phyloP scores from a whole-genome alignment of 805 yeast genomes.

The Candida maris region DNA sequence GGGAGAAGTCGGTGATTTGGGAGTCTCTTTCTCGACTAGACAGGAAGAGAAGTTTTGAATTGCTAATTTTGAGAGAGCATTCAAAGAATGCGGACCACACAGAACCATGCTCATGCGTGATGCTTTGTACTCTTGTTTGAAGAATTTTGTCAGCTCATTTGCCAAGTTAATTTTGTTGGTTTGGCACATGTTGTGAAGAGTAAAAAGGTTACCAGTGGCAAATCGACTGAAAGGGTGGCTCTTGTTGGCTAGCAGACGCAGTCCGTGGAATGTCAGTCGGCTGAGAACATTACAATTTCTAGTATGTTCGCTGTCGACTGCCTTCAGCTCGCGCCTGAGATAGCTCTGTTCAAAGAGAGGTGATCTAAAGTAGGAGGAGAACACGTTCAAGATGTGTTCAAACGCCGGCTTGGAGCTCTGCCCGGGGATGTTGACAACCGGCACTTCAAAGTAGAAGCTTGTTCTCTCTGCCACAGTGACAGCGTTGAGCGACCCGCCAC shows the following conservation, averaged over 20 bases:
- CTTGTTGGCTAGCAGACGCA: conserved; percentile 45
- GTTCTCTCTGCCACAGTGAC: conserved; percentile 67
- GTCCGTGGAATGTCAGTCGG: conserved; percentile 57
- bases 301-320: conserved; percentile 65
- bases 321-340: conserved; percentile 50
- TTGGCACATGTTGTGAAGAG: conserved; percentile 38
- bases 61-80: conserved; percentile 51
- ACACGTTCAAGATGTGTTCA: conserved; percentile 43
- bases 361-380: conserved; percentile 46
- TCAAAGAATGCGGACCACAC: conserved; percentile 64
- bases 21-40: conserved; percentile 1
- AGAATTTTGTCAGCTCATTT: conserved; percentile 37
- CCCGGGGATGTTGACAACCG: conserved; percentile 30
- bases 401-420: conserved; percentile 33
- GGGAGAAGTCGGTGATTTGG: not conserved
- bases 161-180: conserved; percentile 35
- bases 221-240: conserved; percentile 57
- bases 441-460: conserved; percentile 59
- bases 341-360: conserved; percentile 47
- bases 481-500: conserved; percentile 64
- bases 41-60: conserved; percentile 34
- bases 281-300: conserved; percentile 42
- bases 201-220: conserved; percentile 59
- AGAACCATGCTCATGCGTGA: conserved; percentile 55
- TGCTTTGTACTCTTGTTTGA: conserved; percentile 39